Base-by-base conservation (phyloP, 1,284 basidiomycete genomes). In the Ustilago vetiveriae region DNA sequence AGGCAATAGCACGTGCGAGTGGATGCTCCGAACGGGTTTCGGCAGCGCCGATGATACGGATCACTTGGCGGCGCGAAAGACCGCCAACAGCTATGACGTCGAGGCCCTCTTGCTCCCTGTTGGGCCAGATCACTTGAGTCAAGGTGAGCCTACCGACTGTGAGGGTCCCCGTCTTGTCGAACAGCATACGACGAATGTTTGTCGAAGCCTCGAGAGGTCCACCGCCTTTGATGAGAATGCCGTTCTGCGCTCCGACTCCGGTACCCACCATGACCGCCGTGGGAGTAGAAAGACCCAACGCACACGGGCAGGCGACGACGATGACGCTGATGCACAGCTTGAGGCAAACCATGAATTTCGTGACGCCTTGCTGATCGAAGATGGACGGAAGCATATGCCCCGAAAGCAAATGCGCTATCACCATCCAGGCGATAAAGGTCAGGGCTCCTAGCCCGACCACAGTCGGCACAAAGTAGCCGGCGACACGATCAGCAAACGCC, bases 191-290 rank as follows among this genome's bases (percentile, higher is more conserved):
- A 77, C 88, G 88, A 75, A 98, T 89, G 46, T 86, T 86, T 74
- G 88, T 89, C 80, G 92, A 94, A 3, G 92, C 92, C 81, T 99
- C 96, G 37, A 99, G 85, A 2, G 96, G 94, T 19, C 90, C 86
- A 3, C 94, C 96, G 39, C 96, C 94, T 82, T 98, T 98, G 88
- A 98, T 98, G 43, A 99, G 84, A 67, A 99, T 98, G 0, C 96
- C 96, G 78, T 98, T 94, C 85, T 91, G 87, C 11, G 96, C 96
- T 2, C 96, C 96, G 50, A 98, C 90, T 0, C 96, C 96, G 0
- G 96, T 98, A 26, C 96, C 96, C 35, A 98, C 96, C 96, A 98
- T 98, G 83, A 98, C 94, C 1, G 96, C 96, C 0, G 96, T 98
- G 0, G 96, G 96, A 0, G 96, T 98, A 57, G 91, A 92, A 51